These are phyloP conservation scores for Pterulicium gracile DNA, from an alignment of 1,284 basidiomycete species.

Conservation along the genomic window DNA sequence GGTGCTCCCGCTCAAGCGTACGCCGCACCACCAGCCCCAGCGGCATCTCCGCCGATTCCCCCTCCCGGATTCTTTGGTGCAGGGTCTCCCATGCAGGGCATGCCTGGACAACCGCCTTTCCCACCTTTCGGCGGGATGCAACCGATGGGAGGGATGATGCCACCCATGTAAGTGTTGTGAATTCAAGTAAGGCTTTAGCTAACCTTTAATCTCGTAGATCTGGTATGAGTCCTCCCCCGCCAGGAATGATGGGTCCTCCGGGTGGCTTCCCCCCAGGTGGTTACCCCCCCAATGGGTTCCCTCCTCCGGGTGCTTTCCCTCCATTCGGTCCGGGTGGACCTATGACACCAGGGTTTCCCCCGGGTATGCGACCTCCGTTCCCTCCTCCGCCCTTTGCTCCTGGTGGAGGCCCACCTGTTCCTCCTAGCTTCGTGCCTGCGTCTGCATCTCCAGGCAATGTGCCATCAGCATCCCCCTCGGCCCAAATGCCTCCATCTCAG, in stretches of 20 bases:
- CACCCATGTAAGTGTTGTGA: conserved; percentile 3
- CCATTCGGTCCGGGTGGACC: conserved; percentile 27
- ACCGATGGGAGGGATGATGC: conserved; percentile 36
- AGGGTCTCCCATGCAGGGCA: conserved; percentile 22
- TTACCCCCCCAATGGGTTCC: conserved; percentile 1
- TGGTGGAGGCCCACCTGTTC: conserved; percentile 14
- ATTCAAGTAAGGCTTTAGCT: conserved; percentile 14
- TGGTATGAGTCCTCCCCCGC: conserved; percentile 17
- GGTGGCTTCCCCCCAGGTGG: conserved; percentile 22
- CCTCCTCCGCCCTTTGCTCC: conserved; percentile 13
- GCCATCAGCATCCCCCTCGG: conserved; percentile 14
- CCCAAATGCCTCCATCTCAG: conserved; percentile 5
- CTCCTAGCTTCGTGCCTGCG: conserved; percentile 22
- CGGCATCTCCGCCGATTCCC: conserved; percentile 25
- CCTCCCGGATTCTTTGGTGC: conserved; percentile 25
- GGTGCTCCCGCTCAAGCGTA: conserved; percentile 62
- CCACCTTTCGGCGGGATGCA: conserved; percentile 27
- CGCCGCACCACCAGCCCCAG: conserved; percentile 38
- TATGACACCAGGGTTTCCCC: neutral
- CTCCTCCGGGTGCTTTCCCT: conserved; percentile 18
- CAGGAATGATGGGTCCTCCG: conserved; percentile 15
- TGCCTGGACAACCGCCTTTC: conserved; percentile 18
- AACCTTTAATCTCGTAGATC: conserved; percentile 16
- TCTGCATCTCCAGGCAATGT: conserved; percentile 15
- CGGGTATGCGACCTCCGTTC: conserved; percentile 21